phyloP scores from a whole-genome alignment of 768 basidiomycete species.

The Rhizopogon vulgaris region DNA sequence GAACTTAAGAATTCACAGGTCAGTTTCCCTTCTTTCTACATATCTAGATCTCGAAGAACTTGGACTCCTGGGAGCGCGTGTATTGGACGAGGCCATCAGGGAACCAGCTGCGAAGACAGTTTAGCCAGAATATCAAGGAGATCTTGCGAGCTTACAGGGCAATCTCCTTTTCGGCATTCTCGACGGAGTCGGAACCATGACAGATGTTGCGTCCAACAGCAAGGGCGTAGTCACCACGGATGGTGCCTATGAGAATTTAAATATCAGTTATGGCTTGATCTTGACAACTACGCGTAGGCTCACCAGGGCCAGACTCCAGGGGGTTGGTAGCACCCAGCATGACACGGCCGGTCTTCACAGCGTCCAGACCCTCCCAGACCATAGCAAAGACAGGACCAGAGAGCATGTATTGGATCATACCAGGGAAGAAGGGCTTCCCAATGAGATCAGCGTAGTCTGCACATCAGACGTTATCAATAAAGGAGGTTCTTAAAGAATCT shows the following conservation, averaged over 20 bases:
- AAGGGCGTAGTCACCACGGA: constrained; percentile 93
- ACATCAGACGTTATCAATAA: constrained; percentile 1
- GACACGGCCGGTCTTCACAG: constrained; percentile 90
- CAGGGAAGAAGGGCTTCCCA: constrained; percentile 93
- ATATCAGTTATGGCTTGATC: constrained; percentile 3
- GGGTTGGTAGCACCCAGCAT: constrained; percentile 99
- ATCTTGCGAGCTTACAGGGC: constrained; percentile 52
- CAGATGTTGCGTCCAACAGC: constrained; percentile 94
- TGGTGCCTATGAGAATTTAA: constrained; percentile 56
- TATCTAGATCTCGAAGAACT: constrained; percentile 68
- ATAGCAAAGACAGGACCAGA: constrained; percentile 93
- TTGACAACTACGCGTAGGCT: constrained; percentile 17
- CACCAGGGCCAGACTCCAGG: constrained; percentile 79
- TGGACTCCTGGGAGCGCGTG: constrained; percentile 52
- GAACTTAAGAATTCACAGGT: background rate
- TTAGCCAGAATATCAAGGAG: background rate
- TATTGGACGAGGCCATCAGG: constrained; percentile 78
- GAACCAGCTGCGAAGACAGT: constrained; percentile 66
- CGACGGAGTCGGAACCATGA: constrained; percentile 87
- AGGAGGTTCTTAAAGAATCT: background rate
- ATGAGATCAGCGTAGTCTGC: constrained; percentile 95
- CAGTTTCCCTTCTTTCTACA: background rate
- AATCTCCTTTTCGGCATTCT: constrained; percentile 93
- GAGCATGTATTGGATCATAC: constrained; percentile 94
- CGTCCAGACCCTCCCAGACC: constrained; percentile 93